A percentile compares a stretch with the other conserved stretches of the same genome.
These are phyloP conservation scores for Calcarisporium arbuscula DNA, from an alignment of 2,329 filamentous ascomycete genomes.

Conservation along the genomic window DNA sequence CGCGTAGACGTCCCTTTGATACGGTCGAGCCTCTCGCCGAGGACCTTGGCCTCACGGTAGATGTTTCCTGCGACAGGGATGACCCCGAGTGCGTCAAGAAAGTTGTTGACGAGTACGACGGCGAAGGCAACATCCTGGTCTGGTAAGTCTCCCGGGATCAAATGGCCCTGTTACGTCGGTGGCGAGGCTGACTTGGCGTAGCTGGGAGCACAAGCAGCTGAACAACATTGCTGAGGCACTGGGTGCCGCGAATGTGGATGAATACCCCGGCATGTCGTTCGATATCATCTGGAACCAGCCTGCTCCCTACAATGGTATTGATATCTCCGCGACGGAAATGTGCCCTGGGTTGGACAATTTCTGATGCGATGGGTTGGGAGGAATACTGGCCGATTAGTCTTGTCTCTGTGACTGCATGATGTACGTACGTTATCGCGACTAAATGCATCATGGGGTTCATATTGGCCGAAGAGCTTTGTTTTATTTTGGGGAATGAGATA, in stretches of 20 bases:
- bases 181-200: constrained; percentile 12
- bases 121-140: constrained; percentile 51
- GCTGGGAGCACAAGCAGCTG: constrained; percentile 53
- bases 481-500: too few relatives aligned
- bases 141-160: constrained; percentile 29
- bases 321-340: constrained; percentile 38
- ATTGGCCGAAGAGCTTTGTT: too few relatives aligned
- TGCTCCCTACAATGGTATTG: constrained; percentile 40
- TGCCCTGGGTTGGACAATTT: constrained; percentile 45
- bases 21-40: constrained; percentile 51
- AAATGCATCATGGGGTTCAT: too few relatives aligned
- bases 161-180: neutral
- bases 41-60: constrained; percentile 48
- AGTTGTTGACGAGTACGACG: constrained; percentile 39
- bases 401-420: too few relatives aligned
- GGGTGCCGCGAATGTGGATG: constrained; percentile 41
- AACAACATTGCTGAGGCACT: constrained; percentile 45
- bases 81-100: constrained; percentile 48
- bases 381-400: too few relatives aligned
- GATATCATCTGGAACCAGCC: constrained; percentile 54
- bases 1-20: constrained; percentile 44
- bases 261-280: constrained; percentile 44
- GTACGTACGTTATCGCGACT: too few relatives aligned
- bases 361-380: neutral
- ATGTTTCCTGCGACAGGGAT: constrained; percentile 50